Percentiles rank a stretch among this genome's conserved stretches.
Evolutionary conservation across 768 basidiomycete species (phyloP).

Genomic region (Cyclocybe cylindracea): DNA sequence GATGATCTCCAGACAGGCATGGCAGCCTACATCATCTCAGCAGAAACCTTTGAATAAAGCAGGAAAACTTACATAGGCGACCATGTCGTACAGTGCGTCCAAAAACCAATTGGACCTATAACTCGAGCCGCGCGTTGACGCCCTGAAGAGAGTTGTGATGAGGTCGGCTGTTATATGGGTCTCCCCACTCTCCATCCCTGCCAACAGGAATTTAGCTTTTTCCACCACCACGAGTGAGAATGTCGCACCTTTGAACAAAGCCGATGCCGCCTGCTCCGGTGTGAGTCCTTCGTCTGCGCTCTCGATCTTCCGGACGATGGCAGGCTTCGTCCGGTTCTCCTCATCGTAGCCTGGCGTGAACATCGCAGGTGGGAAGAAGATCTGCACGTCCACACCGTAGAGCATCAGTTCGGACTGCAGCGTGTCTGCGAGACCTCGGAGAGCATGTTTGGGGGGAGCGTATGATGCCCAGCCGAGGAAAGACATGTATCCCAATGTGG

Average conservation of each 20-base stretch:
- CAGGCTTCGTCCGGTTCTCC: conserved; percentile 79
- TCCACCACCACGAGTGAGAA: not conserved
- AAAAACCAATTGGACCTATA: conserved; percentile 61
- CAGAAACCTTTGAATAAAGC: not conserved
- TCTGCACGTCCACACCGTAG: conserved; percentile 77
- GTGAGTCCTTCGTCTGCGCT: conserved; percentile 59
- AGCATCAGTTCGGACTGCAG: conserved; percentile 78
- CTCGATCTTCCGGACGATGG: conserved; percentile 75
- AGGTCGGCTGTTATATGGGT: conserved; percentile 78
- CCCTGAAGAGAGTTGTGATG: conserved; percentile 65
- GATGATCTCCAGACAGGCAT: conserved; percentile 52
- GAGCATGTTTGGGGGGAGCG: conserved; percentile 81
- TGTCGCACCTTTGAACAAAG: conserved; percentile 58
- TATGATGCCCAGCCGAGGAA: conserved; percentile 82
- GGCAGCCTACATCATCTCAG: conserved; percentile 39
- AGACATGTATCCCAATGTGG: conserved; percentile 72
- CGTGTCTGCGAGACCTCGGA: conserved; percentile 84
- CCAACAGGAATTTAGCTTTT: not conserved
- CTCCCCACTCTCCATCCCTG: conserved; percentile 69
- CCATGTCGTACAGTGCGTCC: conserved; percentile 51
- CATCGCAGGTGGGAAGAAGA: conserved; percentile 85
- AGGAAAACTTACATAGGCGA: conserved; percentile 42
- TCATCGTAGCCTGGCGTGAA: conserved; percentile 72
- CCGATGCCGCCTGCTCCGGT: conserved; percentile 62
- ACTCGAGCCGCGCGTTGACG: conserved; percentile 63